A percentile compares a stretch with the other conserved stretches of the same genome.
Evolutionary conservation across 2,329 filamentous ascomycete genomes (phyloP).

Genomic region (Scedosporium dehoogii): DNA sequence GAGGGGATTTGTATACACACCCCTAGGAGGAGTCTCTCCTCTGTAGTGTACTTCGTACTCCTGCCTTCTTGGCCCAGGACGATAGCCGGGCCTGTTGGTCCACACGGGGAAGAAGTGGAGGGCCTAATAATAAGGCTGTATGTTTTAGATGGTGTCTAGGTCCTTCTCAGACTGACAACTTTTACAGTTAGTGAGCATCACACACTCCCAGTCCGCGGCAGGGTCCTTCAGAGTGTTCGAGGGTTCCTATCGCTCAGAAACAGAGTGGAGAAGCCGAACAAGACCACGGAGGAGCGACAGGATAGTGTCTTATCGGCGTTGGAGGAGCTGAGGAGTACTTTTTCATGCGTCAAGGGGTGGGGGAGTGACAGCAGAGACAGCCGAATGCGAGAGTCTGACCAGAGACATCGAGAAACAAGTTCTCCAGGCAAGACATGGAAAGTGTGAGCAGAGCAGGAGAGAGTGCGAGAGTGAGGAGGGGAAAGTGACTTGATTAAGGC

Average conservation of each 20-base stretch:
- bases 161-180: neutral
- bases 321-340: neutral
- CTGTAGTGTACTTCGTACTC: neutral
- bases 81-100: neutral
- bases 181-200: neutral
- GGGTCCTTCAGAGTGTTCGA: neutral
- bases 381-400: neutral
- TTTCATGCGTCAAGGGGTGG: neutral
- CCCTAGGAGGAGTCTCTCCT: neutral
- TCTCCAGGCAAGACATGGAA: neutral
- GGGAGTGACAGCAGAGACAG: neutral
- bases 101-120: neutral
- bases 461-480: neutral
- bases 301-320: neutral
- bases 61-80: neutral
- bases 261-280: neutral
- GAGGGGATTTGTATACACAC: neutral
- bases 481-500: neutral
- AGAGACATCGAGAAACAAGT: conserved; percentile 1
- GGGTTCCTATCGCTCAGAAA: neutral
- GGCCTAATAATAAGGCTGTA: neutral
- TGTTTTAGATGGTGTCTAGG: neutral
- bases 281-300: neutral
- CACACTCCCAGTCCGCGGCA: neutral
- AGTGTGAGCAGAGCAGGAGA: neutral